Percentiles rank a stretch among this genome's conserved stretches.
Evolutionary conservation across 2,329 filamentous ascomycete genomes (phyloP).

Genomic region (Colletotrichum liaoningense): DNA sequence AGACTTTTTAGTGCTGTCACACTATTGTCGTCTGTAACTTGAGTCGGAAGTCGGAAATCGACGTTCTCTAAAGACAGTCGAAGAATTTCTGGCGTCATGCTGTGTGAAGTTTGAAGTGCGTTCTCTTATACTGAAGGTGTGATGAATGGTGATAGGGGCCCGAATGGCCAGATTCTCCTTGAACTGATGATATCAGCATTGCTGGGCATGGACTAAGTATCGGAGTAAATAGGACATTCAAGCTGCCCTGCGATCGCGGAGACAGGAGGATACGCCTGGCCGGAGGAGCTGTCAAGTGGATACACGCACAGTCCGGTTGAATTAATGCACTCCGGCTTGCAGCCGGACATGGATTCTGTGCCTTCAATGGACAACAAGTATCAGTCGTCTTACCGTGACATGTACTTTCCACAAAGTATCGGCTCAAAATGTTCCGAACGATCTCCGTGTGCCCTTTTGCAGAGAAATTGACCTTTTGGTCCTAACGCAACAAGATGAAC

Average conservation of each 20-base stretch:
- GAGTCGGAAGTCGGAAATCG: conserved; percentile 25
- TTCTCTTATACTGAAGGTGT: not conserved
- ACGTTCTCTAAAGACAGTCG: conserved; percentile 19
- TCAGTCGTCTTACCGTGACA: not conserved
- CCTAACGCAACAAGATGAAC: not conserved
- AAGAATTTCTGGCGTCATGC: conserved; percentile 21
- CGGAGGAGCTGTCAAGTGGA: not conserved
- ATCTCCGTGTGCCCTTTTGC: not conserved
- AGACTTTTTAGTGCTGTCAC: conserved; percentile 23
- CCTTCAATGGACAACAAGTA: not conserved
- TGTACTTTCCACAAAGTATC: not conserved
- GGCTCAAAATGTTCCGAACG: not conserved
- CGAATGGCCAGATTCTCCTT: no score
- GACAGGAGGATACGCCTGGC: not conserved
- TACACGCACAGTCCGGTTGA: not conserved
- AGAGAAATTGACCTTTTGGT: not conserved
- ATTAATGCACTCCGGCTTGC: not conserved
- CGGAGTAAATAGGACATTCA: not conserved
- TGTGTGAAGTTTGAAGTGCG: not conserved
- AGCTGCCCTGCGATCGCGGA: not conserved
- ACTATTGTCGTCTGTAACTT: conserved; percentile 24
- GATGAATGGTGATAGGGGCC: not conserved
- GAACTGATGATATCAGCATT: not conserved
- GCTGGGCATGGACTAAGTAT: not conserved
- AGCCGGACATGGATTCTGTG: not conserved